Base-by-base conservation (phyloP, 2,329 filamentous ascomycete species). In the Arthroderma sp. region DNA sequence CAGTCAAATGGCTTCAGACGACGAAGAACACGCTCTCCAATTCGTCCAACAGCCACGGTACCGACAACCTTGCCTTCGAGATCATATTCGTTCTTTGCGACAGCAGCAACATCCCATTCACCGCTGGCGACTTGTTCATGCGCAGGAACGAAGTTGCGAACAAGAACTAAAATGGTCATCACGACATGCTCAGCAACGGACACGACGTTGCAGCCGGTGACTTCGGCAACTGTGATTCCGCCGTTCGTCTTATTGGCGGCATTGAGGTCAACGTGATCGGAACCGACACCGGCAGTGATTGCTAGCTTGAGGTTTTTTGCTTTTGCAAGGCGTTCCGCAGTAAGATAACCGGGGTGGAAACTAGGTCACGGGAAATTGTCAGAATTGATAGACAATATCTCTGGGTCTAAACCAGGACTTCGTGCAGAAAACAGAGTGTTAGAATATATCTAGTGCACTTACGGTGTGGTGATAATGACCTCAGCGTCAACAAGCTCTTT, bases 291-390 rank as follows among this genome's bases (percentile, higher is more conserved):
- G 57, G 91, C 91, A 42, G 91, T 98, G 67, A 98, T 71, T 65
- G 89, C 89, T 50, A 98, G 74, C 80, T 96, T 96, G 61, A 98
- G 83, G 47, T 98, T 96, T 83, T 96, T 96, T 56, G 91, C 91
- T 74, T 91, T 94, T 60, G 86, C 86, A 46, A 98, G 80, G 62
- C 91, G 88, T 74, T 96, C 89, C 44, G 85, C 86, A 41, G 85
- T 96, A 48, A 98, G 83, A 75, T 98, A 98, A 53, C 89, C 91
- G 44, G 89, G 89, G 75, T 96, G 89, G 82, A 96, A 96, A 63
- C 85, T 93, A 56, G 45, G 37, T 6, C n/a, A 22, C 15, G 15
- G 15, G 15, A 22, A 22, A 22, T 22, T 22, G 15, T 22, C 15
- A 22, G 15, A 22, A 22, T 22, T 22, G 15, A 22, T 22, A 22